Evolutionary conservation across 106 monocot genomes (phyloP).

Genomic region (Dioscorea dumetorum): DNA sequence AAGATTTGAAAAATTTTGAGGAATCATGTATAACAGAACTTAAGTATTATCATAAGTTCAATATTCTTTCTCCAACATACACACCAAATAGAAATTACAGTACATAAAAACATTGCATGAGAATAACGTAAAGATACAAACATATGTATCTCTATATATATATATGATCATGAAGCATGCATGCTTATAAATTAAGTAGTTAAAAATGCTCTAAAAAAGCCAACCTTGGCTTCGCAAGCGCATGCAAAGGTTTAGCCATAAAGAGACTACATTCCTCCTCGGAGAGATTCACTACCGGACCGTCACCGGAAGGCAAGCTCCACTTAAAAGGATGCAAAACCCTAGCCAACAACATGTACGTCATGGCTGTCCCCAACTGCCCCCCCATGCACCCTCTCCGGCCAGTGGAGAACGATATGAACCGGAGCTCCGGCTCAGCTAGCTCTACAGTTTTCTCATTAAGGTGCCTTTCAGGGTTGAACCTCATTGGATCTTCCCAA

Average conservation of each 20-base stretch:
- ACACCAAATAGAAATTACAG: no score
- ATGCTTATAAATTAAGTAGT: no score
- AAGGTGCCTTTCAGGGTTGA: slow-evolving; percentile 31
- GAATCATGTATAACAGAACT: no score
- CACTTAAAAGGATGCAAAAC: slow-evolving; percentile 39
- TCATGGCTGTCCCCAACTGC: slow-evolving; percentile 16
- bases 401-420: slow-evolving; percentile 34
- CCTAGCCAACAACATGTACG: slow-evolving; percentile 36
- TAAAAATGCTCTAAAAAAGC: not conserved
- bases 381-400: slow-evolving; percentile 33
- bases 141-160: no score
- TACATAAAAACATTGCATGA: no score
- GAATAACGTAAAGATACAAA: no score
- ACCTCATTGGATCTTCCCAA: slow-evolving; percentile 27
- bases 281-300: slow-evolving; percentile 4
- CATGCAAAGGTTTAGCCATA: slow-evolving; percentile 12
- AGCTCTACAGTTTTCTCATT: slow-evolving; percentile 4
- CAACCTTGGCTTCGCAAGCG: not conserved
- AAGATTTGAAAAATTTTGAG: no score
- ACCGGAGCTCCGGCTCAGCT: slow-evolving; percentile 23
- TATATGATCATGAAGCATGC: no score
- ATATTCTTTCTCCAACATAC: no score
- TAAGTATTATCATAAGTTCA: no score
- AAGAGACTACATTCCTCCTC: slow-evolving; percentile 14
- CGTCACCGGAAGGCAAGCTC: slow-evolving; percentile 4